Conservation (phyloP, 768 basidiomycete species). For the Mrakia blollopis region DNA sequence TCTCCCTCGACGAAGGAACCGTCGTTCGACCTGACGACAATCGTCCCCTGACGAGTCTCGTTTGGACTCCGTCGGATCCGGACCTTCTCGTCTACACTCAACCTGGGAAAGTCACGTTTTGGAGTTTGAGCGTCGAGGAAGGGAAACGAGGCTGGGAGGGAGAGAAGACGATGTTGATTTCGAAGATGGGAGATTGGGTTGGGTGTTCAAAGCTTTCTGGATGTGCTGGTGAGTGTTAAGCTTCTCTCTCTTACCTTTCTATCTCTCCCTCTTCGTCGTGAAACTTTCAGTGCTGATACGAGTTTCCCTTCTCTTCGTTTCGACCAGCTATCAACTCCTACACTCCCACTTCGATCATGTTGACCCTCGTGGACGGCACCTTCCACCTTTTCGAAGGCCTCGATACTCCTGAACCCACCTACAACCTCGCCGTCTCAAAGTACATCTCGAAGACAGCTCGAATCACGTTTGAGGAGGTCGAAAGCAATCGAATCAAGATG, state of each 20-base stretch:
- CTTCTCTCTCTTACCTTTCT: no score
- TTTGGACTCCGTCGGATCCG: background rate
- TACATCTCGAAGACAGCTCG: slow-evolving; percentile 6
- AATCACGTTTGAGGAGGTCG: slow-evolving; percentile 1
- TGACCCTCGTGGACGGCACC: slow-evolving; percentile 10
- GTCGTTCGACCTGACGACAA: background rate
- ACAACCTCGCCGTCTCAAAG: slow-evolving; percentile 4
- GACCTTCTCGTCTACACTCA: background rate
- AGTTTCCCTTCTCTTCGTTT: background rate
- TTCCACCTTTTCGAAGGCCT: slow-evolving; percentile 14
- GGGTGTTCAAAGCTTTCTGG: background rate
- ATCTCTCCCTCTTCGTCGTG: background rate
- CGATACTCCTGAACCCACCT: background rate
- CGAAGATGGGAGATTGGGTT: slow-evolving; percentile 15
- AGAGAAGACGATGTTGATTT: background rate
- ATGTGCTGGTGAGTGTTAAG: background rate
- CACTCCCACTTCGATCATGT: background rate
- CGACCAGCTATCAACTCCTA: slow-evolving; percentile 1
- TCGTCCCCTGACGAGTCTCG: background rate
- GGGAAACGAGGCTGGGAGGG: slow-evolving; percentile 16
- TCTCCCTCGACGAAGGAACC: background rate
- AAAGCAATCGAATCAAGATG: background rate
- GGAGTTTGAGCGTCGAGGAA: slow-evolving; percentile 5
- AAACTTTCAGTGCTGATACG: background rate
- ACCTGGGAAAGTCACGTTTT: slow-evolving; percentile 8